phyloP scores from a whole-genome alignment of 2,329 filamentous ascomycete species.

The Coniochaeta sp. region DNA sequence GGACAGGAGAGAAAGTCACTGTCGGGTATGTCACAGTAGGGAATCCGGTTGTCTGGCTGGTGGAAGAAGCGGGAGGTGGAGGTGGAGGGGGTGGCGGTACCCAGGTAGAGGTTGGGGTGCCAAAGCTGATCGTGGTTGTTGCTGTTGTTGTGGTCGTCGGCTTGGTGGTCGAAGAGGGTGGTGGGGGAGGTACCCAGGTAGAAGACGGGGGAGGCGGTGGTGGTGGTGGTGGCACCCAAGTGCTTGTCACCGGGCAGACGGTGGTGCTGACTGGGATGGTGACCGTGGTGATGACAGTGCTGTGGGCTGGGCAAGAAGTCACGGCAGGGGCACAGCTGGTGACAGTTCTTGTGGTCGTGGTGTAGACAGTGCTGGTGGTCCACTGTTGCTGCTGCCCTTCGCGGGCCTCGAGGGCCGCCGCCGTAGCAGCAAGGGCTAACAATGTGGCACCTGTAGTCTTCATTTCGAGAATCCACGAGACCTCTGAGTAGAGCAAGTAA shows the following conservation, averaged over 20 bases:
- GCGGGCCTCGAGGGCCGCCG: not conserved
- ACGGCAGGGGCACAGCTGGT: conserved; percentile 28
- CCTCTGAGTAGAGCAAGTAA: not conserved
- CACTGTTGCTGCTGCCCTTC: conserved; percentile 19
- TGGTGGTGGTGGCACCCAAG: not conserved
- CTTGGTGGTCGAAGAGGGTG: not conserved
- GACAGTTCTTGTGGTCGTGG: conserved; percentile 29
- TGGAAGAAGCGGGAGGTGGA: conserved; percentile 3
- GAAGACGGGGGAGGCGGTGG: conserved; percentile 4
- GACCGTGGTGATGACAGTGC: conserved; percentile 25
- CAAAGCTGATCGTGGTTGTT: conserved; percentile 3
- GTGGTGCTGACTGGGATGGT: conserved; percentile 31
- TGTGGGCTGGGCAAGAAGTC: conserved; percentile 28
- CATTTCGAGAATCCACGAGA: not conserved
- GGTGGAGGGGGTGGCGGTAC: conserved; percentile 7
- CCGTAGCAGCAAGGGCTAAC: not conserved
- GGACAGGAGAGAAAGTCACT: not conserved
- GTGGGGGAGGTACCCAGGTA: conserved; percentile 6
- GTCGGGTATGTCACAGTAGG: conserved; percentile 10
- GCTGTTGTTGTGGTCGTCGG: not conserved
- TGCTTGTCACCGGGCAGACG: conserved; percentile 31
- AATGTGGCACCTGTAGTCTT: not conserved
- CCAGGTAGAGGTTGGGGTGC: conserved; percentile 3
- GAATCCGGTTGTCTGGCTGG: conserved; percentile 10
- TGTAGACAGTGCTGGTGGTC: conserved; percentile 34